Base-by-base conservation (phyloP, 208 protist species). In the Tritrichomonas foetus region DNA sequence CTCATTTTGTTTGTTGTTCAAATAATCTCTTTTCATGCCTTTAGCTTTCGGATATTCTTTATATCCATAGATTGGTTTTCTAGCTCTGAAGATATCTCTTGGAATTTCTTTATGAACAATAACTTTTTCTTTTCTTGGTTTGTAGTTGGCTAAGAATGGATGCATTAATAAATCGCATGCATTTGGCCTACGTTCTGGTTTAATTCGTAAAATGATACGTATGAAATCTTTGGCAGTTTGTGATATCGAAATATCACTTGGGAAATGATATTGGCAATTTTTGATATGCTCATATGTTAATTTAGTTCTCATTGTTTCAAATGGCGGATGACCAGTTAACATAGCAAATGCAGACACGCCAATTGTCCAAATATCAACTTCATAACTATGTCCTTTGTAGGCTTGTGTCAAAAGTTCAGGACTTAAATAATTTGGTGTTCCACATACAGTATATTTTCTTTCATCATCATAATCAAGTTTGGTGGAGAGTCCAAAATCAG, bases 351-450 rank as follows among this genome's bases (percentile, higher is more conserved):
- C 94, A 89, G 99, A 99, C 41, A 99, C 98, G 57, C 98, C 98
- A 30, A 99, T 96, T 25, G 97, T 97, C 98, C 98, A 99, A 66
- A 98, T 97, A 96, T 99, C 98, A 8, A 99, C 98, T 95, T 99
- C 98, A 95, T 97, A 99, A 93, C 97, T 97, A 96, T 99, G 98
- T n/a, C 98, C 98, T 20, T 36, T 47, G 11, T 16, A 8, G 11
- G 25, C 11, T 93, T 3, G 11, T 33, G 0, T 16, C 2, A 94
- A 33, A 36, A 94, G 3, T 33, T 94, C 94, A 27, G 94, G 94
- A 36, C 57, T 30, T 9, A 94, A 33, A 74, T 94, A 94, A 50
- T 94, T 94, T 41, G 94, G 94, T 53, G 94, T 94, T 33, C 94
- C 94, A 78, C 94, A 94, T 30, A 94, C 74, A 25, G 74, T 92